Percentiles rank a stretch among this genome's conserved stretches.
Conservation (phyloP, 2,329 filamentous ascomycete species). For the Arthrinium phaeospermum region DNA sequence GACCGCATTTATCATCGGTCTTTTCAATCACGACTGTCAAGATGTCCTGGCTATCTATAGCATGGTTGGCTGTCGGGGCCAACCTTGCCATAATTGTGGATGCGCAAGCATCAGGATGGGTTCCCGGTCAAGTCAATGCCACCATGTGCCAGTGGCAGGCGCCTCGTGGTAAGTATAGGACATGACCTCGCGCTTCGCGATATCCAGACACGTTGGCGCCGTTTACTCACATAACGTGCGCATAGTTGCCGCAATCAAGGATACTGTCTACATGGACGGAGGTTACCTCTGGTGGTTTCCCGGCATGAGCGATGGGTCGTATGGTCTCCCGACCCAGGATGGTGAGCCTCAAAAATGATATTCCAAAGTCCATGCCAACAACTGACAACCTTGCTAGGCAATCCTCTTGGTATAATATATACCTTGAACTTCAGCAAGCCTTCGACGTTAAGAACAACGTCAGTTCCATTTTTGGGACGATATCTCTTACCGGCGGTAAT, state of each 20-base stretch:
- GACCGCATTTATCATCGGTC: neutral
- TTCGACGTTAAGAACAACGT: constrained; percentile 58
- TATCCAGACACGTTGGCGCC: constrained; percentile 24
- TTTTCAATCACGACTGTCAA: constrained; percentile 27
- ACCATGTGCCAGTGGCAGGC: constrained; percentile 64
- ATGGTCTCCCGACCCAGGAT: constrained; percentile 38
- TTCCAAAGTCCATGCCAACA: neutral
- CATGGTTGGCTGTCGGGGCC: constrained; percentile 36
- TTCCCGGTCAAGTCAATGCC: constrained; percentile 57
- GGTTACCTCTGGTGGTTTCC: constrained; percentile 61
- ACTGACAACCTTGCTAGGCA: constrained; percentile 46
- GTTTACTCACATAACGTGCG: constrained; percentile 46
- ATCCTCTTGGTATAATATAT: constrained; percentile 58
- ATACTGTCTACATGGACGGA: constrained; percentile 71
- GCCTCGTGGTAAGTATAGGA: constrained; percentile 41
- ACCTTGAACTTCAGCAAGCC: constrained; percentile 63
- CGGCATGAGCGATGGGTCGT: constrained; percentile 51
- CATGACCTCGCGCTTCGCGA: neutral
- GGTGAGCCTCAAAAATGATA: constrained; percentile 44
- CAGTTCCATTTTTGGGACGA: constrained; percentile 53
- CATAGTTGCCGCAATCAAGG: constrained; percentile 62
- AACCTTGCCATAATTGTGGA: constrained; percentile 35
- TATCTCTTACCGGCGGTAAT: constrained; percentile 53
- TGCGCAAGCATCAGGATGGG: constrained; percentile 54
- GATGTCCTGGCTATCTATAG: constrained; percentile 38